Conservation (phyloP, 495 filamentous ascomycete species). For the Tetracladium marchalianum region DNA sequence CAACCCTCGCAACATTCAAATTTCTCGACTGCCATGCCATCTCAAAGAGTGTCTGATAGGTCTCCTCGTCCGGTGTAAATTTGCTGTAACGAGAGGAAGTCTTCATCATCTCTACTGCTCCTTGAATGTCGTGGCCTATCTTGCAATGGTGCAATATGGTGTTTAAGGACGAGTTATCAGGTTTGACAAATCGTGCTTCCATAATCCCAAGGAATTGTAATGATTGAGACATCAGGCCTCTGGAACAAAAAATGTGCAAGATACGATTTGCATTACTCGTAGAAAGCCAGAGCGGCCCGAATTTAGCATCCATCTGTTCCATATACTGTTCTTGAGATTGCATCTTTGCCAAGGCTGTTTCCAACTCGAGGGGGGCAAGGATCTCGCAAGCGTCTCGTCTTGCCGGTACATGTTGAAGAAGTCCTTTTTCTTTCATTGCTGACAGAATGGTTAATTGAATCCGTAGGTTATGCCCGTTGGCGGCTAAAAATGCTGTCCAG, state of each 20-base stretch:
- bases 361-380: constrained; percentile 6
- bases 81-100: background rate
- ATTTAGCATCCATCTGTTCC: constrained; percentile 11
- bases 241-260: constrained; percentile 6
- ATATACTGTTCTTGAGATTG: constrained; percentile 10
- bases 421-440: constrained; percentile 14
- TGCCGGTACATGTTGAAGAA: background rate
- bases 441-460: constrained; percentile 6
- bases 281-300: constrained; percentile 10
- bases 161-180: constrained; percentile 5
- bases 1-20: constrained; percentile 12
- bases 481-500: constrained; percentile 14
- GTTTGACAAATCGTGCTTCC: constrained; percentile 4
- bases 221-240: constrained; percentile 11
- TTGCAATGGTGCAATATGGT: constrained; percentile 14
- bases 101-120: constrained; percentile 8
- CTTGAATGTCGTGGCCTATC: constrained; percentile 3
- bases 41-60: constrained; percentile 12
- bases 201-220: constrained; percentile 12
- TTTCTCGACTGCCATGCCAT: constrained; percentile 8
- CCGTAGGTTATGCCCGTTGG: background rate
- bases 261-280: constrained; percentile 7
- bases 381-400: constrained; percentile 3
- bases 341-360: constrained; percentile 1
- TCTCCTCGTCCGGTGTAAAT: constrained; percentile 4